Conservation (phyloP, 1,284 basidiomycete species). For the Leucoagaricus sp. region DNA sequence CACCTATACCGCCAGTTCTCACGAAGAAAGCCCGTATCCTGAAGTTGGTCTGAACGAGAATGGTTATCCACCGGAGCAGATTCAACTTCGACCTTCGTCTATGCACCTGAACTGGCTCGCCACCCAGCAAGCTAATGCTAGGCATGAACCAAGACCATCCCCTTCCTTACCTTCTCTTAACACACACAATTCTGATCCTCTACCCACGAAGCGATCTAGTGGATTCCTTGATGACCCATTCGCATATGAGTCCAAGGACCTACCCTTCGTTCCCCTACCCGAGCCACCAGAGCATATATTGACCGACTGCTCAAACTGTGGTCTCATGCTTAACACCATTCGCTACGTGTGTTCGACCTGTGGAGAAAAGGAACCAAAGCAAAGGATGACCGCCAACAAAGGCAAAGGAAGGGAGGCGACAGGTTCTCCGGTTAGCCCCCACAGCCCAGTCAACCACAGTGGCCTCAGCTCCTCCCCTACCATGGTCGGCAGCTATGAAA, state of each 20-base stretch:
- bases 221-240: slow-evolving; percentile 19
- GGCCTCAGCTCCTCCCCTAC: slow-evolving; percentile 37
- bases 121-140: slow-evolving; percentile 39
- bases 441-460: slow-evolving; percentile 9
- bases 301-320: slow-evolving; percentile 83
- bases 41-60: slow-evolving; percentile 50
- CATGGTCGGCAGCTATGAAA: slow-evolving; percentile 32
- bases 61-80: slow-evolving; percentile 24
- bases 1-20: slow-evolving; percentile 51
- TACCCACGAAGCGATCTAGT: slow-evolving; percentile 1
- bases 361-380: slow-evolving; percentile 65
- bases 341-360: slow-evolving; percentile 87
- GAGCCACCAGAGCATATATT: slow-evolving; percentile 65
- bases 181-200: slow-evolving; percentile 12
- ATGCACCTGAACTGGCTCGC: slow-evolving; percentile 64
- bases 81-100: slow-evolving; percentile 52
- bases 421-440: not conserved
- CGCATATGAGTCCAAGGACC: slow-evolving; percentile 35
- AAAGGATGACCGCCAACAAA: slow-evolving; percentile 21
- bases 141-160: slow-evolving; percentile 3
- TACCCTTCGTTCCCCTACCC: slow-evolving; percentile 44
- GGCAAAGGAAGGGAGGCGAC: slow-evolving; percentile 28
- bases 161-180: slow-evolving; percentile 8
- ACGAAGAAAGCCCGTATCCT: slow-evolving; percentile 42
- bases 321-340: slow-evolving; percentile 70